Conservation (phyloP, 306 rosid species). For the Prunus fruticosa region DNA sequence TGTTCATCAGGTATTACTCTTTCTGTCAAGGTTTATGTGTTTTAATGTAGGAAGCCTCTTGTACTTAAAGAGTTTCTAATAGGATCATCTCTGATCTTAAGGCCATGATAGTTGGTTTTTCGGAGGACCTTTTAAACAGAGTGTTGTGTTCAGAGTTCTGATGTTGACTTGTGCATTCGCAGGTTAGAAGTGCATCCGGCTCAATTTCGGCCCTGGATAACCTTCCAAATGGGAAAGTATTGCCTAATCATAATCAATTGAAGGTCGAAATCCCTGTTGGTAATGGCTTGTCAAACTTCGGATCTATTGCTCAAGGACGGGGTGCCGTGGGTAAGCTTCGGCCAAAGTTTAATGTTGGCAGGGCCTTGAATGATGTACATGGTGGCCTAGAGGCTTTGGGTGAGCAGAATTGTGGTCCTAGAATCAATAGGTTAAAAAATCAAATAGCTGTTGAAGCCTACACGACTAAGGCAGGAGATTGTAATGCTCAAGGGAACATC, state of each 20-base stretch:
- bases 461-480: slow-evolving; percentile 68
- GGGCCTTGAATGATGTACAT: slow-evolving; percentile 43
- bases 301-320: slow-evolving; percentile 53
- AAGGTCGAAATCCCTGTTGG: slow-evolving; percentile 40
- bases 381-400: slow-evolving; percentile 58
- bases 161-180: slow-evolving; percentile 11
- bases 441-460: slow-evolving; percentile 66
- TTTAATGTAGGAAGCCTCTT: not conserved
- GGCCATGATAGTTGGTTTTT: not conserved
- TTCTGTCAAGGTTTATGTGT: not conserved
- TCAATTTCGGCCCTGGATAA: slow-evolving; percentile 45
- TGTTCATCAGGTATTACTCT: slow-evolving; percentile 54
- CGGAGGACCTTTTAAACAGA: not conserved
- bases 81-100: not conserved
- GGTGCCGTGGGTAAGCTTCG: slow-evolving; percentile 45
- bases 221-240: slow-evolving; percentile 46
- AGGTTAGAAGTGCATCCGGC: slow-evolving; percentile 52
- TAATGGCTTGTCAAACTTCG: slow-evolving; percentile 54
- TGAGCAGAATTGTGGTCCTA: slow-evolving; percentile 92
- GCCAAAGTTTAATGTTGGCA: slow-evolving; percentile 47
- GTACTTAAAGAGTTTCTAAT: not conserved
- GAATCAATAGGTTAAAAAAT: slow-evolving; percentile 59
- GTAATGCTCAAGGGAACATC: slow-evolving; percentile 68
- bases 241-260: slow-evolving; percentile 45
- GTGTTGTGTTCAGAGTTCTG: not conserved